Conservation (phyloP, 2,329 filamentous ascomycete genomes). For the Beauveria medogensis region DNA sequence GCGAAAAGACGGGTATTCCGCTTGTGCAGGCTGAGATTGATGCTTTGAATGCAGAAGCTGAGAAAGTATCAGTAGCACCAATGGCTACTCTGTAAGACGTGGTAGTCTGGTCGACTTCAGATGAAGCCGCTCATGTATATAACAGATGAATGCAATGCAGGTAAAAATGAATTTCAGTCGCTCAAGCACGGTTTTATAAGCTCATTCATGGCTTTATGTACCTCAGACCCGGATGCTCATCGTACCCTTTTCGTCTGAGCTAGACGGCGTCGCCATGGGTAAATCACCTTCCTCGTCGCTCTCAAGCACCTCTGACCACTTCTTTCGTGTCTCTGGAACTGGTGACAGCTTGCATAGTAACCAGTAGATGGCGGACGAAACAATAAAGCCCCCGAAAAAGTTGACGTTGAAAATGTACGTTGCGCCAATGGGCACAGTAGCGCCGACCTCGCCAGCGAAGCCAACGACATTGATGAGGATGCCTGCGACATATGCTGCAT, state of each 20-base stretch:
- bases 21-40: slow-evolving; percentile 49
- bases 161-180: background rate
- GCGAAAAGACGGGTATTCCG: slow-evolving; percentile 48
- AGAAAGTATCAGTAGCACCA: slow-evolving; percentile 28
- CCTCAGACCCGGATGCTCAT: background rate
- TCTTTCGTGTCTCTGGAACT: slow-evolving; percentile 63
- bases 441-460: slow-evolving; percentile 73
- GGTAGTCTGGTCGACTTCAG: no score
- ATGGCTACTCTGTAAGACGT: slow-evolving; percentile 12
- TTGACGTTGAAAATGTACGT: slow-evolving; percentile 85
- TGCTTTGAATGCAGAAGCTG: slow-evolving; percentile 46
- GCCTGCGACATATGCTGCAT: slow-evolving; percentile 71
- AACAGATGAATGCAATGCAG: background rate
- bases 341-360: slow-evolving; percentile 60
- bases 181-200: background rate
- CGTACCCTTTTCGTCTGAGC: background rate
- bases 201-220: background rate
- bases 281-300: slow-evolving; percentile 2
- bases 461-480: slow-evolving; percentile 89
- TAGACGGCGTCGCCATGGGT: background rate
- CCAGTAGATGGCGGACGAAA: slow-evolving; percentile 62
- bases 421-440: slow-evolving; percentile 66
- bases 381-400: slow-evolving; percentile 78
- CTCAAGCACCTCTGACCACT: slow-evolving; percentile 62
- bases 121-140: background rate